Conservation (phyloP, 2,329 filamentous ascomycete species). For the Lachnellula suecica region DNA sequence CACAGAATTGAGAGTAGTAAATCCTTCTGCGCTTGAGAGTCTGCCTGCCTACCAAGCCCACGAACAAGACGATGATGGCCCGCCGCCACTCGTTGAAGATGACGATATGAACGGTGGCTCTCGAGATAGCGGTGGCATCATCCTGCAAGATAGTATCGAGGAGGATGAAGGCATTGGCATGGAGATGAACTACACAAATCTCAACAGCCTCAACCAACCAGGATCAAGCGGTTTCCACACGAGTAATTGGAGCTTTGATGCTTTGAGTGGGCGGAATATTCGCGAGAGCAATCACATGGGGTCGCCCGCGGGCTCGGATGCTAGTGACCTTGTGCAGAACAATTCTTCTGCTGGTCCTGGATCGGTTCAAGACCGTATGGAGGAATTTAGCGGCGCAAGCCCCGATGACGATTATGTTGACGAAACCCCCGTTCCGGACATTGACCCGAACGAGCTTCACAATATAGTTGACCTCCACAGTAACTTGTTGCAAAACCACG, state of each 20-base stretch:
- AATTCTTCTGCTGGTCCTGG: constrained; percentile 28
- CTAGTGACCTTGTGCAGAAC: constrained; percentile 31
- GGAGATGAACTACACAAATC: constrained; percentile 12
- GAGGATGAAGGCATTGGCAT: constrained; percentile 32
- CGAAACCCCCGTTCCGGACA: constrained; percentile 27
- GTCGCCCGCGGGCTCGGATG: constrained; percentile 28
- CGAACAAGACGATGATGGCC: constrained; percentile 19
- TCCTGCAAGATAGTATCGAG: constrained; percentile 1
- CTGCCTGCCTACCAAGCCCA: constrained; percentile 27
- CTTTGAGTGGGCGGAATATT: too few relatives aligned
- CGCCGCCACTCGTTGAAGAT: constrained; percentile 12
- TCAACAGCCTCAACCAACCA: constrained; percentile 10
- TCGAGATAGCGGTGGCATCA: constrained; percentile 30
- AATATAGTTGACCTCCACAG: constrained; percentile 19
- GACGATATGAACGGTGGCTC: constrained; percentile 22
- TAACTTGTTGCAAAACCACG: constrained; percentile 10
- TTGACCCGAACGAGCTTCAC: constrained; percentile 23
- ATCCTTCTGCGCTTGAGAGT: constrained; percentile 25
- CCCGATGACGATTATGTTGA: constrained; percentile 25
- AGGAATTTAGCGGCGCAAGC: constrained; percentile 26
- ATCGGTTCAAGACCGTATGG: constrained; percentile 19
- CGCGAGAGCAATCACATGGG: constrained; percentile 14
- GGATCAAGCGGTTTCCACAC: neutral
- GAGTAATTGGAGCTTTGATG: neutral
- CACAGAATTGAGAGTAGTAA: constrained; percentile 27